These are phyloP conservation scores for Cynanchum wilfordii DNA, from an alignment of 257 asterid species.

Conservation along the genomic window DNA sequence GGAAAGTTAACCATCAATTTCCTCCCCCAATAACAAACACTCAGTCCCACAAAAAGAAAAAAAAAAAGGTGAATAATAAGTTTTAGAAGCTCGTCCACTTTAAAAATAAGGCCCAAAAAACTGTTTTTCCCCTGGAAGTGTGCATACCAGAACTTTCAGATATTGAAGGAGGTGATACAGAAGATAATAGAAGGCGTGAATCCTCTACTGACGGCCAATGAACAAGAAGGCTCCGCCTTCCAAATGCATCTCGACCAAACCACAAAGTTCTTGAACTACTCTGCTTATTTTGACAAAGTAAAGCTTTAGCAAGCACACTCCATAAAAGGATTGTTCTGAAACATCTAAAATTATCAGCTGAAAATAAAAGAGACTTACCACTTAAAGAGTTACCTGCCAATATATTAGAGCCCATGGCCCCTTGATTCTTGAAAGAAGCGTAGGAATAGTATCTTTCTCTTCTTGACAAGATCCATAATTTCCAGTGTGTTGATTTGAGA, in stretches of 20 bases:
- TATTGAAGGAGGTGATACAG: conserved; percentile 66
- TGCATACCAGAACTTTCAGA: conserved; percentile 45
- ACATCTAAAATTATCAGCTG: conserved; percentile 18
- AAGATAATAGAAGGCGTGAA: conserved; percentile 71
- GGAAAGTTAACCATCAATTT: background rate
- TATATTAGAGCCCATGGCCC: conserved; percentile 96
- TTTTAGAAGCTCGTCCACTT: no score
- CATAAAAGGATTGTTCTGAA: conserved; percentile 12
- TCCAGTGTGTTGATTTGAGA: conserved; percentile 33
- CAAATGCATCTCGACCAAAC: conserved; percentile 98
- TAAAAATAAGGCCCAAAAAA: background rate
- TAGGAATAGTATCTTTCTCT: conserved; percentile 44
- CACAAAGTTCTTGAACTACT: conserved; percentile 76
- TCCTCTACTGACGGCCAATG: conserved; percentile 87
- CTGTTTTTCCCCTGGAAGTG: background rate
- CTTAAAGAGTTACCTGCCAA: conserved; percentile 89
- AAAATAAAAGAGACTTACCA: conserved; percentile 59
- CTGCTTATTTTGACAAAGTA: conserved; percentile 40
- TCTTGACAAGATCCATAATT: conserved; percentile 39
- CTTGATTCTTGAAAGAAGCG: conserved; percentile 73
- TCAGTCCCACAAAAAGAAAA: no score
- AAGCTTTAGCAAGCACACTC: conserved; percentile 14
- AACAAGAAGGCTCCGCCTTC: conserved; percentile 92
- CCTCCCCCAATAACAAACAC: background rate
- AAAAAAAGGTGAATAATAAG: no score